These are phyloP conservation scores for Cyberlindnera mrakii DNA, from an alignment of 805 yeast species.

Conservation along the genomic window DNA sequence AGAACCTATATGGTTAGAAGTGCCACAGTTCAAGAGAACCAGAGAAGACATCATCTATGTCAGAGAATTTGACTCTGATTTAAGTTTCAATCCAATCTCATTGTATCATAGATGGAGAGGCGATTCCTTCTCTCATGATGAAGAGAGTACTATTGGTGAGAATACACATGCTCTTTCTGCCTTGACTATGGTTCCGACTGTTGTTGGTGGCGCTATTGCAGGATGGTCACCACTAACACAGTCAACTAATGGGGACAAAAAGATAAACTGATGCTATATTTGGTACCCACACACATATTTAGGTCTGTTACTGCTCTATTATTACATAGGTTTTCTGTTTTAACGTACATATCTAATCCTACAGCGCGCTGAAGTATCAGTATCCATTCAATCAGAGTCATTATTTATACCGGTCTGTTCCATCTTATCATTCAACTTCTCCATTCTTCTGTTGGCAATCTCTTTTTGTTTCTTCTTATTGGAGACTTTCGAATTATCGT, in stretches of 20 bases:
- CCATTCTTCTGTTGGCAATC: constrained; percentile 19
- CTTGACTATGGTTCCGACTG: constrained; percentile 46
- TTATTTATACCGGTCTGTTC: constrained; percentile 19
- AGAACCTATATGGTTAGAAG: constrained; percentile 20
- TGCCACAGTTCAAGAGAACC: constrained; percentile 28
- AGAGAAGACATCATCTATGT: constrained; percentile 25
- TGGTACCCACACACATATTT: too few species aligned
- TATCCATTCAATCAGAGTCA: background rate
- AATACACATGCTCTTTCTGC: constrained; percentile 32
- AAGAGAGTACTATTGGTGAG: constrained; percentile 9
- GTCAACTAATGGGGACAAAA: constrained; percentile 1
- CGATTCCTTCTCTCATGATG: constrained; percentile 3
- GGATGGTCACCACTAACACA: constrained; percentile 35
- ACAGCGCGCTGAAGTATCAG: too few species aligned
- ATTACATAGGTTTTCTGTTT: too few species aligned
- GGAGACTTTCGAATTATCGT: constrained; percentile 8
- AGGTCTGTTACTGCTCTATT: too few species aligned
- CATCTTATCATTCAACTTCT: constrained; percentile 13
- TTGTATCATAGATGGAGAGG: constrained; percentile 24
- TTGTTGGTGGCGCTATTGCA: constrained; percentile 53
- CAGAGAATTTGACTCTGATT: constrained; percentile 17
- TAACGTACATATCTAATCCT: too few species aligned
- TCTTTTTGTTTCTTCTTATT: constrained; percentile 16
- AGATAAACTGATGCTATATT: background rate
- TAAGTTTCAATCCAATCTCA: constrained; percentile 19